Conservation (phyloP, 2,329 filamentous ascomycete species). For the Botryotinia calthae region DNA sequence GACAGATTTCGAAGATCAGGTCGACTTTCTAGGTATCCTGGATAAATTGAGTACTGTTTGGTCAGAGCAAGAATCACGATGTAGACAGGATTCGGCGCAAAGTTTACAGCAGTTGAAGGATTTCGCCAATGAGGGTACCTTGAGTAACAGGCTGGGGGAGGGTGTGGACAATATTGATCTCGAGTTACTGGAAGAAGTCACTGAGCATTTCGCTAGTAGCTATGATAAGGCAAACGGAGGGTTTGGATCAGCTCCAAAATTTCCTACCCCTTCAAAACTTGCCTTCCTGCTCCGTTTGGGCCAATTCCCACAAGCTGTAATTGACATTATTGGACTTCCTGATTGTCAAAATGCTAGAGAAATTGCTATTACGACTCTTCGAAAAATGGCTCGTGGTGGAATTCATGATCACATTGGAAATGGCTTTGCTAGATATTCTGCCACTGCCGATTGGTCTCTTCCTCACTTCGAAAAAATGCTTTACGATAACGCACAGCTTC, state of each 20-base stretch:
- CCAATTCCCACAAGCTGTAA: conserved; percentile 67
- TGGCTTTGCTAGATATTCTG: conserved; percentile 81
- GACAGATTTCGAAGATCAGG: conserved; percentile 50
- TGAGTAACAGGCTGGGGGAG: conserved; percentile 45
- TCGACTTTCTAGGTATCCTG: conserved; percentile 81
- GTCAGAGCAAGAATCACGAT: conserved; percentile 79
- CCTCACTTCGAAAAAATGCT: conserved; percentile 98
- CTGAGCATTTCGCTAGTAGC: conserved; percentile 73
- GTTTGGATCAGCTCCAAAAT: conserved; percentile 80
- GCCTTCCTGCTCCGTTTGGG: conserved; percentile 75
- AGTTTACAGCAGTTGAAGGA: conserved; percentile 78
- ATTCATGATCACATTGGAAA: conserved; percentile 75
- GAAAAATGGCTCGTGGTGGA: conserved; percentile 71
- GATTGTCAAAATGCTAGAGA: conserved; percentile 71
- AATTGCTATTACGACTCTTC: conserved; percentile 79
- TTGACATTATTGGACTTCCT: conserved; percentile 80
- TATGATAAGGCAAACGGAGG: conserved; percentile 78
- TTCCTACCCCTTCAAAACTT: conserved; percentile 82
- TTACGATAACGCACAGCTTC: conserved; percentile 83
- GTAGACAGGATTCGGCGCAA: conserved; percentile 77
- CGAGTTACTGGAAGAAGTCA: conserved; percentile 88
- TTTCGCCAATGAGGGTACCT: conserved; percentile 84
- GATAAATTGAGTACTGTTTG: conserved; percentile 74
- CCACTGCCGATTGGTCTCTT: conserved; percentile 87
- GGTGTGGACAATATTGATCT: conserved; percentile 74